Evolutionary conservation across 2,329 filamentous ascomycete species (phyloP).

Genomic region (Penicillium sp.): DNA sequence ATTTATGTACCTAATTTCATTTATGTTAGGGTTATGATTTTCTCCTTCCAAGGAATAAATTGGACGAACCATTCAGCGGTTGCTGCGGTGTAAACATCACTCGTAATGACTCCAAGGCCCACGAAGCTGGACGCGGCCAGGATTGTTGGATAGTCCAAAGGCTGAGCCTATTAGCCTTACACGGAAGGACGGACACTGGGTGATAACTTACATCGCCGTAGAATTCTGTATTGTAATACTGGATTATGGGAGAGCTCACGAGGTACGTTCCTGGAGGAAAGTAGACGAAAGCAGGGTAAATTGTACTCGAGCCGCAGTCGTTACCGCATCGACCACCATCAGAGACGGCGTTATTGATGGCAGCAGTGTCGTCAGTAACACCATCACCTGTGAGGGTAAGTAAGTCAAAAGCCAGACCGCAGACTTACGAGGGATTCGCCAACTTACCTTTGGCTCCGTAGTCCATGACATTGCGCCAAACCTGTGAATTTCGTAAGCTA

Average conservation of each 20-base stretch:
- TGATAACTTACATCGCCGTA: too few species aligned
- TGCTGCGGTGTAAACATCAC: slow-evolving; percentile 45
- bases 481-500: too few species aligned
- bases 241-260: slow-evolving; percentile 53
- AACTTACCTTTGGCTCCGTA: too few species aligned
- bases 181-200: too few species aligned
- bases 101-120: slow-evolving; percentile 56
- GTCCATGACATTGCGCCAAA: too few species aligned
- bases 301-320: slow-evolving; percentile 39
- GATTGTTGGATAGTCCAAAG: slow-evolving; percentile 53
- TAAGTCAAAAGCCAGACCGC: too few species aligned
- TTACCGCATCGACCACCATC: slow-evolving; percentile 43
- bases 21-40: too few species aligned
- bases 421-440: too few species aligned
- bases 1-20: too few species aligned
- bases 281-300: slow-evolving; percentile 53
- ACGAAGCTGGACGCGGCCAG: slow-evolving; percentile 51
- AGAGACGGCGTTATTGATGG: slow-evolving; percentile 49
- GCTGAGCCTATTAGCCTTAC: too few species aligned
- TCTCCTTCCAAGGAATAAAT: too few species aligned
- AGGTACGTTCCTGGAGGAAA: slow-evolving; percentile 59
- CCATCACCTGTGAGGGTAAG: too few species aligned
- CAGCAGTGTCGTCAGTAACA: slow-evolving; percentile 52
- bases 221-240: slow-evolving; percentile 63
- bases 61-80: slow-evolving; percentile 29